phyloP scores from a whole-genome alignment of 176 grass and related monocot species.

The Aechmea fasciata region DNA sequence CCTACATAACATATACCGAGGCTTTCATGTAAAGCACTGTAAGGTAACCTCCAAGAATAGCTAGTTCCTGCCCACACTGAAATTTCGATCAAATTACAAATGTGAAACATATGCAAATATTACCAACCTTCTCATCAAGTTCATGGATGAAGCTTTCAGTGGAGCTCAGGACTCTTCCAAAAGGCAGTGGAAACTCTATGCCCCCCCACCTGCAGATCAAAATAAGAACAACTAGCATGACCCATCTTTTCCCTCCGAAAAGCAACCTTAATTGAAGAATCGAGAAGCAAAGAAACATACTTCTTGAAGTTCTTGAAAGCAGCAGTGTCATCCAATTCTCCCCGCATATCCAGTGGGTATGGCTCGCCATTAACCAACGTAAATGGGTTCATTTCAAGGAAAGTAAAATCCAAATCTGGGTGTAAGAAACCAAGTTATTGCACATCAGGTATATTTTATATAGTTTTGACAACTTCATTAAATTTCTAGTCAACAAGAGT shows the following conservation, averaged over 20 bases:
- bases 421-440: slow-evolving; percentile 5
- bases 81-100: slow-evolving; percentile 1
- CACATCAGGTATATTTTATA: background rate
- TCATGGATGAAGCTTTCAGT: slow-evolving; percentile 85
- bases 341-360: slow-evolving; percentile 86
- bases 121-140: slow-evolving; percentile 70
- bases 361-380: slow-evolving; percentile 76
- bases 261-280: background rate
- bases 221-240: slow-evolving; percentile 9
- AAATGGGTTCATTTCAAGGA: slow-evolving; percentile 97
- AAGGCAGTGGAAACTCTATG: slow-evolving; percentile 77
- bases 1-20: background rate
- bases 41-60: too few relatives aligned
- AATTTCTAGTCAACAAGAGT: too few relatives aligned
- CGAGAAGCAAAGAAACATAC: slow-evolving; percentile 25
- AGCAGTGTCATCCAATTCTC: slow-evolving; percentile 92
- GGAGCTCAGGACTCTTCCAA: slow-evolving; percentile 66
- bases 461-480: background rate
- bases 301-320: slow-evolving; percentile 98
- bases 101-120: slow-evolving; percentile 1
- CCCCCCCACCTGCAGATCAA: slow-evolving; percentile 54
- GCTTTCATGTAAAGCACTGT: background rate
- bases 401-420: slow-evolving; percentile 86
- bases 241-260: background rate
- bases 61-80: background rate